phyloP scores from a whole-genome alignment of 2,329 filamentous ascomycete genomes.

The Penicillium palitans region DNA sequence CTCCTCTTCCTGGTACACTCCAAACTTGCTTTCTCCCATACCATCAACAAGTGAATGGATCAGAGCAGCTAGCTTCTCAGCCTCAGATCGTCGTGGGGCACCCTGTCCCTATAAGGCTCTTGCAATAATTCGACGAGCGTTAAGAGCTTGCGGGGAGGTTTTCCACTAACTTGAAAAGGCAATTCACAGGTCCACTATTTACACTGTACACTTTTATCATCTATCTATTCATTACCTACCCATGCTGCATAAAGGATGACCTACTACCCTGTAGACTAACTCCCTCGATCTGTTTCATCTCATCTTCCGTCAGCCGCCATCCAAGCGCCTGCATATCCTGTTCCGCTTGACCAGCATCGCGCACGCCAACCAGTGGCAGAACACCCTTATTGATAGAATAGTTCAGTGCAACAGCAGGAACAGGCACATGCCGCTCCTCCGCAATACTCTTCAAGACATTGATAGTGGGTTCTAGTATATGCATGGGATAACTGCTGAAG shows the following conservation, averaged over 20 bases:
- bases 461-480: slow-evolving; percentile 43
- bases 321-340: slow-evolving; percentile 43
- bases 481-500: slow-evolving; percentile 48
- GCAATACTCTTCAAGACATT: slow-evolving; percentile 40
- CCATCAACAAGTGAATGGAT: too few species aligned
- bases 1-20: too few species aligned
- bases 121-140: too few species aligned
- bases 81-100: too few species aligned
- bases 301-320: slow-evolving; percentile 45
- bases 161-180: too few species aligned
- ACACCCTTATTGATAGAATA: slow-evolving; percentile 49
- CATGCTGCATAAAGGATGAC: slow-evolving; percentile 47
- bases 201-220: neutral
- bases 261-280: slow-evolving; percentile 45
- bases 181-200: neutral
- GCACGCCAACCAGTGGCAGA: slow-evolving; percentile 45
- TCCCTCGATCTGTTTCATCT: slow-evolving; percentile 45
- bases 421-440: slow-evolving; percentile 34
- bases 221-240: slow-evolving; percentile 23
- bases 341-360: slow-evolving; percentile 44
- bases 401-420: slow-evolving; percentile 47
- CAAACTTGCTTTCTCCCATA: too few species aligned
- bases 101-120: too few species aligned
- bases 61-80: too few species aligned
- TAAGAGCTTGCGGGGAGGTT: too few species aligned